These are phyloP conservation scores for Dictyostelium capitatum DNA, from an alignment of 78 protist genomes.

Conservation along the genomic window DNA sequence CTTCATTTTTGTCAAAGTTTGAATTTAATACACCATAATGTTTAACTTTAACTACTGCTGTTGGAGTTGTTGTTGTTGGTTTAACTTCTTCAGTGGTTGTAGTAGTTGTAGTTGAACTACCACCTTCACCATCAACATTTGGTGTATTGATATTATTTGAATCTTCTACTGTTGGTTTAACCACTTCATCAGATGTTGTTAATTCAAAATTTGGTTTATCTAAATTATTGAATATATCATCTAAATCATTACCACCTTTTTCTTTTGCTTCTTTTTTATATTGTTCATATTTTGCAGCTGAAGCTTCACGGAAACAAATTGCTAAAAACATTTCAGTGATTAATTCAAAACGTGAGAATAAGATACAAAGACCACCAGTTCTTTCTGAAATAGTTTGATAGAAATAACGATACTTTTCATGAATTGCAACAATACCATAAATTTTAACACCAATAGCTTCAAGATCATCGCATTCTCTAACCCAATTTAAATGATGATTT, in stretches of 20 bases:
- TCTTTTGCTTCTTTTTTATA: slow-evolving; percentile 52
- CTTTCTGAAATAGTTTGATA: slow-evolving; percentile 72
- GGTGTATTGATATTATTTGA: neutral
- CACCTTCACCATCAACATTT: neutral
- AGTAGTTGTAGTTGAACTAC: neutral
- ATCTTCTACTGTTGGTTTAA: neutral
- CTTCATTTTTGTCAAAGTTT: neutral
- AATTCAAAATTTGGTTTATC: slow-evolving; percentile 61
- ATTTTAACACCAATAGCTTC: slow-evolving; percentile 64
- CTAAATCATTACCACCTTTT: slow-evolving; percentile 35
- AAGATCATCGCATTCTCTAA: slow-evolving; percentile 48
- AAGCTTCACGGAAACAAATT: slow-evolving; percentile 80
- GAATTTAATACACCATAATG: slow-evolving; percentile 47
- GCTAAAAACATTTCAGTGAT: slow-evolving; percentile 85
- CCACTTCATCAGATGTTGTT: neutral
- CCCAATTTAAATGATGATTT: slow-evolving; percentile 59
- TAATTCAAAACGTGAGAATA: slow-evolving; percentile 49
- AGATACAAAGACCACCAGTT: slow-evolving; percentile 67
- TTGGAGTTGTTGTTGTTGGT: neutral
- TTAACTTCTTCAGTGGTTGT: neutral
- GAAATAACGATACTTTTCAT: slow-evolving; percentile 45
- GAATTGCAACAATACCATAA: slow-evolving; percentile 75
- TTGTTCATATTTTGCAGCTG: slow-evolving; percentile 42
- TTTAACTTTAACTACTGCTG: neutral
- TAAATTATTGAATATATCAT: slow-evolving; percentile 38